Percentiles rank a stretch among this genome's conserved stretches.
phyloP scores from a whole-genome alignment of 805 yeast genomes.

The Lipomyces chichibuensis region DNA sequence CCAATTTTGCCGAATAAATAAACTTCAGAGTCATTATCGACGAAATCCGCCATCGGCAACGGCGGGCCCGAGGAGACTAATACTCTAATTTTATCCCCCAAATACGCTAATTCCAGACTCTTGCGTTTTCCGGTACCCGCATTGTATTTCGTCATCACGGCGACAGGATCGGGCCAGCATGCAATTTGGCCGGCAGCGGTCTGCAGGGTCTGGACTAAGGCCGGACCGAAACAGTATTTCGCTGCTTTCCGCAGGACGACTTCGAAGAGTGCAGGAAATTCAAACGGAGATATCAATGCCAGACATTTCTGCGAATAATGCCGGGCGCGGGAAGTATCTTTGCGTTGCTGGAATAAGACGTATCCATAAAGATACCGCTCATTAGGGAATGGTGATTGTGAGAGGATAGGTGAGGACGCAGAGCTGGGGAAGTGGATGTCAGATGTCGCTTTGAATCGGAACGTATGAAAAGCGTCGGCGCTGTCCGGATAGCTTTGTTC shows the following conservation, averaged over 20 bases:
- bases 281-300: constrained; percentile 25
- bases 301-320: constrained; percentile 27
- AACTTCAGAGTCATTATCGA: constrained; percentile 11
- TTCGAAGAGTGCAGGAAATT: constrained; percentile 31
- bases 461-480: constrained; percentile 27
- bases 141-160: constrained; percentile 9
- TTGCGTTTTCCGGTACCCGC: constrained; percentile 13
- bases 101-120: constrained; percentile 24
- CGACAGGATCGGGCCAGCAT: constrained; percentile 32
- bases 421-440: constrained; percentile 17
- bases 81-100: constrained; percentile 29
- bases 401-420: constrained; percentile 5
- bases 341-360: constrained; percentile 28
- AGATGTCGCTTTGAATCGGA: constrained; percentile 26
- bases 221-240: constrained; percentile 8
- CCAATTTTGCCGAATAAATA: constrained; percentile 23
- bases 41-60: constrained; percentile 24
- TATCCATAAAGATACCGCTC: constrained; percentile 26
- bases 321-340: constrained; percentile 23
- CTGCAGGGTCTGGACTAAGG: constrained; percentile 20
- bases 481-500: constrained; percentile 32
- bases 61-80: constrained; percentile 18
- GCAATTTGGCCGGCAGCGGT: constrained; percentile 32
- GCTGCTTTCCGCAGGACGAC: constrained; percentile 24
- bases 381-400: constrained; percentile 11